Evolutionary conservation across 2,329 filamentous ascomycete species (phyloP).

Genomic region (Aspergillus vadensis): DNA sequence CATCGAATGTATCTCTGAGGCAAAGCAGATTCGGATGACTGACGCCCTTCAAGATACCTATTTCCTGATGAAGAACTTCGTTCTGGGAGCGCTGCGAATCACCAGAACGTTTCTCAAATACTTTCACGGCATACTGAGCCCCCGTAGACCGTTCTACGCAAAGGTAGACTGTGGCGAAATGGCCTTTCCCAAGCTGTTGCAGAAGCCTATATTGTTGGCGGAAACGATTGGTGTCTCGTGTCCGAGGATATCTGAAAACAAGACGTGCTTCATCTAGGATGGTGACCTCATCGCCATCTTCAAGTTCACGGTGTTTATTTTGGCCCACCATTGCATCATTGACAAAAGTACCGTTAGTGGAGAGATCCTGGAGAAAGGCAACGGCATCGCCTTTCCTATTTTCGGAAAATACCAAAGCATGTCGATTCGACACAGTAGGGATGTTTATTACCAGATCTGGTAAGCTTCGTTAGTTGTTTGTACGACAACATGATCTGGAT

Average conservation of each 20-base stretch:
- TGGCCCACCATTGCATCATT: constrained; percentile 89
- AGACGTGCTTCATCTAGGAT: constrained; percentile 84
- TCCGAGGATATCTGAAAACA: constrained; percentile 85
- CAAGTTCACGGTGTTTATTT: constrained; percentile 84
- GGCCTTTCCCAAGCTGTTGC: constrained; percentile 87
- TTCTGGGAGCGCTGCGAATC: constrained; percentile 80
- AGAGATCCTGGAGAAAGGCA: constrained; percentile 87
- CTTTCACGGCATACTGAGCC: constrained; percentile 85
- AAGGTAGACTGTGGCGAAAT: constrained; percentile 91
- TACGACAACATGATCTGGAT: not conserved
- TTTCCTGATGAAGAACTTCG: constrained; percentile 89
- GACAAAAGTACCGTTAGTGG: constrained; percentile 94
- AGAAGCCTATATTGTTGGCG: constrained; percentile 81
- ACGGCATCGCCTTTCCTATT: constrained; percentile 59
- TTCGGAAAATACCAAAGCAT: constrained; percentile 58
- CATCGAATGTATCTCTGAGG: constrained; percentile 92
- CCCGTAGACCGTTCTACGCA: constrained; percentile 86
- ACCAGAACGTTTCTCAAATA: constrained; percentile 84
- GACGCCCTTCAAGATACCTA: constrained; percentile 95
- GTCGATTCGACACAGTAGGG: constrained; percentile 80
- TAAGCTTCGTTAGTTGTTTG: constrained; percentile 20
- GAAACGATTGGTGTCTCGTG: constrained; percentile 73
- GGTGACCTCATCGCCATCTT: constrained; percentile 88
- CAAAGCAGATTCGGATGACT: constrained; percentile 92
- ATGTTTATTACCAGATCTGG: constrained; percentile 72